Base-by-base conservation (phyloP, 2,329 filamentous ascomycete species). In the Orbilia brochopaga region DNA sequence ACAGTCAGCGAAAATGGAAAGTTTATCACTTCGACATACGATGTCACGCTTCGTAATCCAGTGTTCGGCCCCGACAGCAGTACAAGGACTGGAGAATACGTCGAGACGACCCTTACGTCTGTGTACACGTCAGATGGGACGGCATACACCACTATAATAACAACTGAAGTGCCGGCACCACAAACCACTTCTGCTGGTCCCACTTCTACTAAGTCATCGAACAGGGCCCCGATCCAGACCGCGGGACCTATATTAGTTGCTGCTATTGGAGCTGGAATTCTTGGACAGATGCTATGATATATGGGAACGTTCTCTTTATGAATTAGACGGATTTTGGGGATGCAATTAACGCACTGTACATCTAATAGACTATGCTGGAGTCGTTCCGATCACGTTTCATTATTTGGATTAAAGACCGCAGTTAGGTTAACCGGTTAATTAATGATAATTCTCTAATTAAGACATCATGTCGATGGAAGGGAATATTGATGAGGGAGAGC, bases 201-300 rank as follows among this genome's bases (percentile, higher is more conserved):
- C 7, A 51, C 62, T 13, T 53, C 53, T 3, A 64, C 59, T 13
- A 50, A n/a, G 15, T 55, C 66, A n/a, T 21, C 37, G n/a, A 72
- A 70, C n/a, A 50, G 19, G 8, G 66, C 59, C 2, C 19, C 66
- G 1, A 23, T 42, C 2, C 54, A 53, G 55, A 64, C 66, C 2
- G 59, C 66, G 10, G 54, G 59, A 10, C 54, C 60, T 15, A 3
- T 72, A 13, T 40, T 64, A 23, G 35, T 46, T 15, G 54, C 30
- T 30, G 24, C 63, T 4, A 23, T 60, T 17, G 59, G 66, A 2
- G 66, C 40, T 1, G 66, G 66, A 13, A 13, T 70, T 27, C 3
- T 64, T 19, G 66, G 66, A 6, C 59, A 70, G 7, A 70, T 70
- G 15, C 17, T 70, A 27, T 63, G 53, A 48, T 60, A n/a, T 30